Evolutionary conservation across 2,329 filamentous ascomycete genomes (phyloP).

Genomic region (Ophiocordyceps australis): DNA sequence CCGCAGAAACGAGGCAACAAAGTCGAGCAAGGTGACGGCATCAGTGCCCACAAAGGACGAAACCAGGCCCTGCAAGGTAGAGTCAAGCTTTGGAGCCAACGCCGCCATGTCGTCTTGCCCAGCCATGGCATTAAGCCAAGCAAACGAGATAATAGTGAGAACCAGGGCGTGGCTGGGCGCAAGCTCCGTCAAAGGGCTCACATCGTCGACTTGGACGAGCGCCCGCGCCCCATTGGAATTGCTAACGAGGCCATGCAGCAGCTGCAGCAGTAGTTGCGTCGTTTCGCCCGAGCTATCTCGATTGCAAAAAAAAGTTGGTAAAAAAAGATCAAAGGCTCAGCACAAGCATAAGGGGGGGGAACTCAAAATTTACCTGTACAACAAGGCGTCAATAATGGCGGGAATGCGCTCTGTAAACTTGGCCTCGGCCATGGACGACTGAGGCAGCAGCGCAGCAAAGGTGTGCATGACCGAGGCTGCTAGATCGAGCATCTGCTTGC

Average conservation of each 20-base stretch:
- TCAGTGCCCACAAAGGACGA: slow-evolving; percentile 39
- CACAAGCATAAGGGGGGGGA: not conserved
- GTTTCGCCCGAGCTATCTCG: slow-evolving; percentile 30
- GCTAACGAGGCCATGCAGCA: slow-evolving; percentile 36
- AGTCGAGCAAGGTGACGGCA: slow-evolving; percentile 37
- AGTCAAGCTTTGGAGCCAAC: slow-evolving; percentile 23
- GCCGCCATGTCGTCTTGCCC: slow-evolving; percentile 9
- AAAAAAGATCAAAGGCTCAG: slow-evolving; percentile 1
- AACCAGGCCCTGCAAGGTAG: slow-evolving; percentile 26
- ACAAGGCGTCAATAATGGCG: slow-evolving; percentile 29
- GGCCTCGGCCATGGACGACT: slow-evolving; percentile 19
- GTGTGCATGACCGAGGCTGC: slow-evolving; percentile 45
- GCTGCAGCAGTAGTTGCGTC: slow-evolving; percentile 32
- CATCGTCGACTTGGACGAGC: slow-evolving; percentile 29
- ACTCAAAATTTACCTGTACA: slow-evolving; percentile 30
- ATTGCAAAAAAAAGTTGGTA: not conserved
- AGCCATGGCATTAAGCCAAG: slow-evolving; percentile 33
- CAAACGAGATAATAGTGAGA: slow-evolving; percentile 34
- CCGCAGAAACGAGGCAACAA: slow-evolving; percentile 32
- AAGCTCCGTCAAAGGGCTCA: slow-evolving; percentile 36
- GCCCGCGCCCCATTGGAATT: slow-evolving; percentile 27
- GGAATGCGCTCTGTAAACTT: slow-evolving; percentile 35
- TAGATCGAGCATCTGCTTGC: slow-evolving; percentile 42
- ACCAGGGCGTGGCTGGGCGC: slow-evolving; percentile 33
- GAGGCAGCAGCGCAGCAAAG: slow-evolving; percentile 38